Percentiles rank a stretch among this genome's conserved stretches.
These are phyloP conservation scores for Vaccinium myrtillus DNA, from an alignment of 148 eudicot genomes.

Conservation along the genomic window DNA sequence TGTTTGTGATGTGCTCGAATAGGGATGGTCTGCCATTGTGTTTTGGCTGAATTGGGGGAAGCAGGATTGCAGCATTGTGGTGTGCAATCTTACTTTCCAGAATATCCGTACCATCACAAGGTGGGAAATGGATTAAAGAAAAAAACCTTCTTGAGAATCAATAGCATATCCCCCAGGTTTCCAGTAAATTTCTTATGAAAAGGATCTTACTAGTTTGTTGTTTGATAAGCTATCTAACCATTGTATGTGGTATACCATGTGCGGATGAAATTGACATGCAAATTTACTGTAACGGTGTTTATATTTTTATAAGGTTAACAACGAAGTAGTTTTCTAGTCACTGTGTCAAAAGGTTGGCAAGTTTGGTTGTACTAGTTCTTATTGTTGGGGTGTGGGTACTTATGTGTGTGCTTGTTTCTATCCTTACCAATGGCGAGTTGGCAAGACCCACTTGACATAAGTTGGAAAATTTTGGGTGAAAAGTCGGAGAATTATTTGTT, in stretches of 20 bases:
- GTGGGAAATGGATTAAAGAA: background rate
- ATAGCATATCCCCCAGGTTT: background rate
- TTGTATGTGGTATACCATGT: background rate
- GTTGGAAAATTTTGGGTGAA: background rate
- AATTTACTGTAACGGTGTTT: background rate
- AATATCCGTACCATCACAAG: background rate
- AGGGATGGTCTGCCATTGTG: background rate
- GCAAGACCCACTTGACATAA: background rate
- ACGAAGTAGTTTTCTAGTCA: background rate
- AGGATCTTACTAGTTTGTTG: background rate
- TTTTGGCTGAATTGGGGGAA: background rate
- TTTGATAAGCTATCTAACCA: background rate
- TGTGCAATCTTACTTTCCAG: background rate
- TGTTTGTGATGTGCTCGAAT: background rate
- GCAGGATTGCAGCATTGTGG: background rate
- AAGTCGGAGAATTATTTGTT: background rate
- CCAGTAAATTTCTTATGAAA: background rate
- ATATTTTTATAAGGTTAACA: background rate
- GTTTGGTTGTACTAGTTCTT: background rate
- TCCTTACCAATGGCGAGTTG: background rate
- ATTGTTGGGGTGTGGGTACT: background rate
- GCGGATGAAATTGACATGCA: background rate
- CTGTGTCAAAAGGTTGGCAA: background rate
- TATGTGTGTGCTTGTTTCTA: background rate
- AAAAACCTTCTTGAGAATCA: background rate